Base-by-base conservation (phyloP, 228 moss, liverwort and hornwort species). In the Sphagnum magellanicum region DNA sequence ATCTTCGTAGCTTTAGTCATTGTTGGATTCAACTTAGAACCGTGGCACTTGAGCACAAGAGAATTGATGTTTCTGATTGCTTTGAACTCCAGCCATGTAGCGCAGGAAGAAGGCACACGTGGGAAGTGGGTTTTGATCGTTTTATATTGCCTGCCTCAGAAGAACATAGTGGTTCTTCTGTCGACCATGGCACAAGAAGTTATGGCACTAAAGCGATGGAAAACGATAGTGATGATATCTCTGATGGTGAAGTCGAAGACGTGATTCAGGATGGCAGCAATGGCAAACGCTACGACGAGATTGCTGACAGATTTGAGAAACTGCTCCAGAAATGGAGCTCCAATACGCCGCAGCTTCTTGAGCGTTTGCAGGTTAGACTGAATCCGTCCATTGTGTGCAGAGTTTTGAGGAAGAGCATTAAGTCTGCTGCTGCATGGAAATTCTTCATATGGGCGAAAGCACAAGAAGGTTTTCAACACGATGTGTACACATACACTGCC, bases 391-490 rank as follows among this genome's bases (percentile, higher is more conserved):
- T 89, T 59, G 70, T 91, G 46, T 80, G 81, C 64, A 79, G 83
- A 73, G 88, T 88, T 59, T 73, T 95, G 75, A 84, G 85, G 75
- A 77, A 73, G 67, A 65, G 88, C 52, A 80, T 84, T 49, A 85
- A 77, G 61, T 73, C 92, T 6, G 75, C 82, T 1, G 74, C 73
- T 6, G 87, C 88, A 61, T 74, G 84, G 65, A 73, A 69, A 52
- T 95, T 95, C 60, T 92, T 95, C 65, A 74, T 82, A 58, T 95
- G 95, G 95, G 90, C 88, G 48, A 68, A 77, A 60, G 69, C 71
- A 15, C 92, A 84, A 74, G 78, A 79, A 5, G 68, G 76, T 8
- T 95, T 59, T 64, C 72, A 80, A 52, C 92, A 95, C 75, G 79
- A 77, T 63, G 85, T 76, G 61, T 79, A 78, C 71, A 83, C 79